A percentile compares a stretch with the other conserved stretches of the same genome.
Evolutionary conservation across 2,329 filamentous ascomycete genomes (phyloP).

Genomic region (Monilinia fructicola): DNA sequence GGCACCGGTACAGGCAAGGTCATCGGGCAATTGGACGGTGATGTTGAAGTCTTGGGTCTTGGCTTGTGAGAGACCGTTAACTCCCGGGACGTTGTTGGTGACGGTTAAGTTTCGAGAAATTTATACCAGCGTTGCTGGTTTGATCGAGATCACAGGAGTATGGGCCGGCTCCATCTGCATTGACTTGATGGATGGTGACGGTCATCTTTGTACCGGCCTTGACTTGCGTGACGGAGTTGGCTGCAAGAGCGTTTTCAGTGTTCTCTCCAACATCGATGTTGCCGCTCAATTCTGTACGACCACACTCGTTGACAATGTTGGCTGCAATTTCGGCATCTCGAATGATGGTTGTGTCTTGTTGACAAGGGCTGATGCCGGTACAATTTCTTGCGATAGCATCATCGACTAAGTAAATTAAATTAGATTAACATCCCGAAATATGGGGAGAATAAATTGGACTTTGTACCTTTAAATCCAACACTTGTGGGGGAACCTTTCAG

Average conservation of each 20-base stretch:
- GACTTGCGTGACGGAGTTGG: constrained; percentile 51
- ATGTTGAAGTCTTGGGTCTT: constrained; percentile 58
- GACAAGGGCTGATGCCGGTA: constrained; percentile 63
- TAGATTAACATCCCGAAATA: not conserved
- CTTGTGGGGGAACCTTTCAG: constrained; percentile 9
- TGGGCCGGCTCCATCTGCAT: constrained; percentile 55
- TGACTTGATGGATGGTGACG: constrained; percentile 54
- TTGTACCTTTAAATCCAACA: constrained; percentile 20
- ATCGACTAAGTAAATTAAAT: constrained; percentile 45
- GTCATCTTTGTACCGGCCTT: constrained; percentile 47
- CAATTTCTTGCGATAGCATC: constrained; percentile 59
- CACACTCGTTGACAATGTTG: constrained; percentile 59
- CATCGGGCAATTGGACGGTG: constrained; percentile 52
- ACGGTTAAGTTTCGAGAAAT: constrained; percentile 52
- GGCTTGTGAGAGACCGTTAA: constrained; percentile 43
- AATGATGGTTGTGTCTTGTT: constrained; percentile 65
- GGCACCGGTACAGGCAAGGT: constrained; percentile 51
- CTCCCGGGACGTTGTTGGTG: constrained; percentile 58
- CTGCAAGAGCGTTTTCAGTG: constrained; percentile 52
- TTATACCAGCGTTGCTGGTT: constrained; percentile 45
- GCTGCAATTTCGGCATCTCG: constrained; percentile 53
- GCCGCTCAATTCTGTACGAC: constrained; percentile 59
- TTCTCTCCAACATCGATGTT: constrained; percentile 61
- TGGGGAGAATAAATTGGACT: not conserved
- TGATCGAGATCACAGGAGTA: constrained; percentile 55